Base-by-base conservation (phyloP, 2,329 filamentous ascomycete genomes). In the Aspergillus floridensis region DNA sequence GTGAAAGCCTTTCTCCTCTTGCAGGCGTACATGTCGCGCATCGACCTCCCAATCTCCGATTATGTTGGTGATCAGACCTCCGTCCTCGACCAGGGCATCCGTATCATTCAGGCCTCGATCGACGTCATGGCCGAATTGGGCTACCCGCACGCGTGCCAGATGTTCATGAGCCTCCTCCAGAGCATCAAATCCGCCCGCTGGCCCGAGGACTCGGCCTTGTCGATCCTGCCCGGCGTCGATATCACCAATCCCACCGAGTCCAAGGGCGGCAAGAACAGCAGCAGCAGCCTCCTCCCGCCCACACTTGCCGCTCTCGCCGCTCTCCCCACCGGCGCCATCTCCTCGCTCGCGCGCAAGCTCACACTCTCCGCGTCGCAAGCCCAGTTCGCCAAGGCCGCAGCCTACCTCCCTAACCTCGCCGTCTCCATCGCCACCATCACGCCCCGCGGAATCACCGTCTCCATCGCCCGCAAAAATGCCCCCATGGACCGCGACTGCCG, bases 1-100 rank as follows among this genome's bases (percentile, higher is more conserved):
- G 92, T 98, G 71, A 99, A 99, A 76, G 88, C 95, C 0, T 98
- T 97, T 79, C 80, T 99, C 41, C 83, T 99, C 1, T 83, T 99
- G 0, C 96, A 99, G 76, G 92, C 95, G 0, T 92, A 97, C 77
- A 96, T 99, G 86, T 92, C 90, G 21, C 89, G 93, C 59, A 89
- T 98, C 66, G 88, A 93, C 57, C 86, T 99, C 3, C 96, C 96
- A 3, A 97, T 99, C 59, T 89, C 91, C 0, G 95, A 99, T 82
- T 99, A 99, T 72, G 92, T 99, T 2, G 95, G 95, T 68, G 95
- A 99, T 75, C 91, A 96, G 76, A 88, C 83, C 58, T 86, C 82
- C 56, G 95, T 99, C 3, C 83, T 99, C 1, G 95, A 99, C 74
- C 95, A 99, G 74, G 91, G 92, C 5, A 95, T 99, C 60, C 95